Evolutionary conservation across 805 yeast genomes (phyloP).

Genomic region (Saturnispora ahearnii): DNA sequence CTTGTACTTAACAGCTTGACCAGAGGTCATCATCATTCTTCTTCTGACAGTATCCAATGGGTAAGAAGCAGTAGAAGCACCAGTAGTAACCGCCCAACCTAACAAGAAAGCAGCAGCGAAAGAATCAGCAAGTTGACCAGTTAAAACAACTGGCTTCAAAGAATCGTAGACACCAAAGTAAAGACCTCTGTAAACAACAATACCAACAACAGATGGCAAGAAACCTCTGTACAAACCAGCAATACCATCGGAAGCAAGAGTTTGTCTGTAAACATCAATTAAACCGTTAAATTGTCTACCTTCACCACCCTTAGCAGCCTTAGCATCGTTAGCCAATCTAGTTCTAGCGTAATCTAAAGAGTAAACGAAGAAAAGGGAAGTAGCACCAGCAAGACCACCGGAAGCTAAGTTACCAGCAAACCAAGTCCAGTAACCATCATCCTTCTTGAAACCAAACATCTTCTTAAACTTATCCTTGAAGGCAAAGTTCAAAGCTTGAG

Average conservation of each 20-base stretch:
- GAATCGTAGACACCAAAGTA: slow-evolving; percentile 98
- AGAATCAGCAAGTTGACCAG: slow-evolving; percentile 90
- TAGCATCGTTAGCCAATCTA: slow-evolving; percentile 97
- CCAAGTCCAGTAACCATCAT: slow-evolving; percentile 87
- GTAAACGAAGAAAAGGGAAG: slow-evolving; percentile 87
- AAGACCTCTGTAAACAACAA: slow-evolving; percentile 97
- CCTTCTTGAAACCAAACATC: slow-evolving; percentile 95
- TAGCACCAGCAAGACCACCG: slow-evolving; percentile 98
- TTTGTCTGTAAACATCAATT: slow-evolving; percentile 92
- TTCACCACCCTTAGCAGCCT: slow-evolving; percentile 62
- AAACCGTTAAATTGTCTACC: slow-evolving; percentile 98
- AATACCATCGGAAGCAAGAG: slow-evolving; percentile 90
- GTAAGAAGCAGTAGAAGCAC: slow-evolving; percentile 97
- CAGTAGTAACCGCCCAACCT: slow-evolving; percentile 98
- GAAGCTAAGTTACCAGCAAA: slow-evolving; percentile 97
- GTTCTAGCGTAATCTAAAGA: slow-evolving; percentile 98
- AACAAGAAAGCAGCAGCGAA: slow-evolving; percentile 92
- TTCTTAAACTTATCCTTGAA: slow-evolving; percentile 96
- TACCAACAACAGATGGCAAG: slow-evolving; percentile 97
- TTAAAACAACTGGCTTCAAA: slow-evolving; percentile 87
- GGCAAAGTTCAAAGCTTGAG: slow-evolving; percentile 97
- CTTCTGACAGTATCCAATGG: slow-evolving; percentile 99
- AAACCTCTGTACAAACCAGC: slow-evolving; percentile 99
- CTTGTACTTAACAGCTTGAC: slow-evolving; percentile 93
- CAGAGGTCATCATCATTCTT: slow-evolving; percentile 99